Evolutionary conservation across 2,329 filamentous ascomycete species (phyloP).

Genomic region (Escovopsis sp.): DNA sequence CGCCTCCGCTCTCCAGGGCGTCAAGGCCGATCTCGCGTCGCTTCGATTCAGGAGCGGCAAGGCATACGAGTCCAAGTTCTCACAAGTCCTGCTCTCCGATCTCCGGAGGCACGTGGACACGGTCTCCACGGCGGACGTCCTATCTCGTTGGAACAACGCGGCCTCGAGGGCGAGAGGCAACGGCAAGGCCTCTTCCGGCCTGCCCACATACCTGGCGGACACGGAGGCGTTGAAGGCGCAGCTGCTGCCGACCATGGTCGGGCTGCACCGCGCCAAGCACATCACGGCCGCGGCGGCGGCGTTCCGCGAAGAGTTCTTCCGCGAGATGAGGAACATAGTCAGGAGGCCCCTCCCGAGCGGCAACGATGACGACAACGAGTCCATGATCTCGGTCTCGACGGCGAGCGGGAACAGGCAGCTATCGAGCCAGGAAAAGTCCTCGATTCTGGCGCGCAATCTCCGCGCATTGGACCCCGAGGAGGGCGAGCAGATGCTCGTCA

Average conservation of each 20-base stretch:
- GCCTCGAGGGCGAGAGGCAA: conserved; percentile 59
- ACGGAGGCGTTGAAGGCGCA: conserved; percentile 56
- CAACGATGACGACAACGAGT: conserved; percentile 85
- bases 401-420: conserved; percentile 50
- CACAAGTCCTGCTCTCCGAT: conserved; percentile 64
- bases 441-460: conserved; percentile 74
- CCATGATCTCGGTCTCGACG: conserved; percentile 75
- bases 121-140: conserved; percentile 55
- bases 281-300: conserved; percentile 67
- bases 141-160: conserved; percentile 72
- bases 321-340: conserved; percentile 77
- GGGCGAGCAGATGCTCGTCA: conserved; percentile 67
- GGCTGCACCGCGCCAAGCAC: conserved; percentile 68
- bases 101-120: conserved; percentile 64
- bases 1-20: conserved; percentile 65
- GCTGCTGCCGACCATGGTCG: conserved; percentile 56
- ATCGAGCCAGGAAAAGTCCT: conserved; percentile 78
- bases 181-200: conserved; percentile 49
- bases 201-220: conserved; percentile 66
- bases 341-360: conserved; percentile 78
- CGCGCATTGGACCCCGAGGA: conserved; percentile 70
- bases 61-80: conserved; percentile 69
- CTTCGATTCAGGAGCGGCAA: conserved; percentile 72
- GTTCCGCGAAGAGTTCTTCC: conserved; percentile 70
- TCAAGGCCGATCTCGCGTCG: conserved; percentile 61